Evolutionary conservation across 2,329 filamentous ascomycete genomes (phyloP), one percentile per base, ranked within the genome.

Genomic region (Aurifilum marmelostoma): DNA sequence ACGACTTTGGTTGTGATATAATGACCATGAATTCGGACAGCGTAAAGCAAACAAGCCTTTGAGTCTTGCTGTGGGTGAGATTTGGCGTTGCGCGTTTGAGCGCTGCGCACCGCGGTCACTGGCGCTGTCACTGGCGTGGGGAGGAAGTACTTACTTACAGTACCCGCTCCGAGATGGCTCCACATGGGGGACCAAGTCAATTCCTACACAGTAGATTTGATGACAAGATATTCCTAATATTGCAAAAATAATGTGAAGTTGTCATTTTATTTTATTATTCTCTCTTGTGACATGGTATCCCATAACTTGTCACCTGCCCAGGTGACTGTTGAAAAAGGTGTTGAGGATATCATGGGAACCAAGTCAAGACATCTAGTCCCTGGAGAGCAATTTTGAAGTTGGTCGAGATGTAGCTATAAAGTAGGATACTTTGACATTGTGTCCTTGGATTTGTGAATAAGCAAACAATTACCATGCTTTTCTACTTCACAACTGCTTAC

Each of bases 31-130:
- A 32, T 34, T 34, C 14, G 47, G 47, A 50, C 18, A 14, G 14
- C n/a, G 14, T 14, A 24, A 24, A 24, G 50, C 11, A 27, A 21
- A n/a, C n/a, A n/a, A 12, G 24, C 50, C 50, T 14, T 54, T 54
- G 2, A 3, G 8, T 8, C 4, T 54, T 43, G 16, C 50, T 54
- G 27, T 27, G 56, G 29, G 37, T 37, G 29, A 37, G 18, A 37
- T 29, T 59, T 6, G 12, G 56, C 18, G 24, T 1, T 63, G 61
- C 61, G 61, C 61, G 32, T 18, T 63, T 63, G 61, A 50, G 61
- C 61, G 24, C 24, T 63, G 61, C 61, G 61, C n/a, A 21, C 24
- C 16, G 39, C 12, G 9, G 56, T 37, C 29, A n/a, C 59, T 39
- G n/a, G 18, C 12, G 16, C 59, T 37, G 11, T n/a, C n/a, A n/a